Evolutionary conservation across 2,329 filamentous ascomycete species (phyloP).

Genomic region (Calonectria pseudoreteaudii): DNA sequence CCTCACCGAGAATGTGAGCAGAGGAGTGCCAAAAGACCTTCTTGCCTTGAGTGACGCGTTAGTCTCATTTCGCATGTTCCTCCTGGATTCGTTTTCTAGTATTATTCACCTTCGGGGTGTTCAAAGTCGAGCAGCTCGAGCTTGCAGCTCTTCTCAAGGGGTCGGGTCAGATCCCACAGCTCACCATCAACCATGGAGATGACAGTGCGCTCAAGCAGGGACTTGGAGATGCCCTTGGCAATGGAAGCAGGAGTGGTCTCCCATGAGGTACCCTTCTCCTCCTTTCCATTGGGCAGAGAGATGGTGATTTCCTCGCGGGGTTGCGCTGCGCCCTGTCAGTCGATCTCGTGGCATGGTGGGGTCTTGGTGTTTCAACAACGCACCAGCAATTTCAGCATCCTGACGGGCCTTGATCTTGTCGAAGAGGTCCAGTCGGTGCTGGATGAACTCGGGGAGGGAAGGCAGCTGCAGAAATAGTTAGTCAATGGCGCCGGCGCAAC

Average conservation of each 20-base stretch:
- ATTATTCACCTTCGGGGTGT: slow-evolving; percentile 48
- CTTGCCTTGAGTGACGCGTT: slow-evolving; percentile 67
- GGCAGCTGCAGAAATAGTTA: slow-evolving; percentile 47
- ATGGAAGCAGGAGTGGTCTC: slow-evolving; percentile 89
- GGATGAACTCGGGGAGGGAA: slow-evolving; percentile 78
- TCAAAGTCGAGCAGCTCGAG: slow-evolving; percentile 89
- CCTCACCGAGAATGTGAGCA: slow-evolving; percentile 96
- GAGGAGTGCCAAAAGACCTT: slow-evolving; percentile 98
- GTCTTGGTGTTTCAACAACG: slow-evolving; percentile 32
- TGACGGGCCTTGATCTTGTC: slow-evolving; percentile 88
- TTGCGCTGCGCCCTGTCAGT: slow-evolving; percentile 62
- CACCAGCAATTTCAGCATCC: slow-evolving; percentile 75
- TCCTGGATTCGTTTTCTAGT: not conserved
- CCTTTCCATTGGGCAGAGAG: slow-evolving; percentile 78
- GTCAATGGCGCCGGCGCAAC: slow-evolving; percentile 22
- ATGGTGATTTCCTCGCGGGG: slow-evolving; percentile 80
- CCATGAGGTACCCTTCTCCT: slow-evolving; percentile 83
- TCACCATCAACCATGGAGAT: slow-evolving; percentile 86
- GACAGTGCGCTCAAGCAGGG: slow-evolving; percentile 85
- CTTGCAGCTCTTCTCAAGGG: slow-evolving; percentile 87
- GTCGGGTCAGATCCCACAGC: slow-evolving; percentile 93
- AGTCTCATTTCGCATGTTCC: not conserved
- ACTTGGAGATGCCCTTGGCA: slow-evolving; percentile 85
- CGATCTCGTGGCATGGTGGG: slow-evolving; percentile 20
- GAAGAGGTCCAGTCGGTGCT: slow-evolving; percentile 87